A percentile compares a stretch with the other conserved stretches of the same genome.
Evolutionary conservation across 108 stramenopile species (phyloP).

Genomic region (Pseudonitzschia multistriata): DNA sequence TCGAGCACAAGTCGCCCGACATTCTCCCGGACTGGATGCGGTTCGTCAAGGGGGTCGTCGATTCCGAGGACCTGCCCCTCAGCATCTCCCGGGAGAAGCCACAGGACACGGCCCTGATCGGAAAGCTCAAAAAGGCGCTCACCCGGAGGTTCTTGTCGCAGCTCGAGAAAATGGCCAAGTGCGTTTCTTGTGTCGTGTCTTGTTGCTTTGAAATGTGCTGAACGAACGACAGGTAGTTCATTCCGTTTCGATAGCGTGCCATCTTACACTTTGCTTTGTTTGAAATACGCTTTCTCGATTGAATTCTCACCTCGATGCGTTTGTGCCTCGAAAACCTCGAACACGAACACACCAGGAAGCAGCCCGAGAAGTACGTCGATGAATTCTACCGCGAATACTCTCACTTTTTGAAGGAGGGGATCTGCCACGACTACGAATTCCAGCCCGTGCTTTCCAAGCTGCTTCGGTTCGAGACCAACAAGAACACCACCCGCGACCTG

Average conservation of each 20-base stretch:
- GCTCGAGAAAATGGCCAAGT: constrained; percentile 79
- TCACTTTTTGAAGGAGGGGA: constrained; percentile 97
- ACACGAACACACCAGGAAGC: constrained; percentile 53
- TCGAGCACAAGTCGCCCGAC: constrained; percentile 89
- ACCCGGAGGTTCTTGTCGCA: constrained; percentile 87
- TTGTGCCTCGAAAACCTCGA: no score
- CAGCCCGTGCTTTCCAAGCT: constrained; percentile 91
- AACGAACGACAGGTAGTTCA: background rate
- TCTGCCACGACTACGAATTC: constrained; percentile 88
- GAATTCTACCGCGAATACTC: constrained; percentile 93
- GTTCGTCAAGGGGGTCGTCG: constrained; percentile 95
- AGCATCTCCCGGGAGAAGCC: constrained; percentile 95
- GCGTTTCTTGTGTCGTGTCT: constrained; percentile 27
- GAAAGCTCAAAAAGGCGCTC: constrained; percentile 85
- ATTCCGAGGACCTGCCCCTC: constrained; percentile 98
- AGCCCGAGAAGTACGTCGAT: constrained; percentile 81
- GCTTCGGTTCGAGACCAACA: constrained; percentile 92
- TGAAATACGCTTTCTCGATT: no score
- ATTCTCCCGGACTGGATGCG: constrained; percentile 98
- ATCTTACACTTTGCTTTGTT: background rate
- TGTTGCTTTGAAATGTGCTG: background rate
- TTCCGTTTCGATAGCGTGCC: no score
- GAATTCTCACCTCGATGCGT: no score
- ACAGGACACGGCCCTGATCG: constrained; percentile 93
- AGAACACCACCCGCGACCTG: constrained; percentile 72